Percentiles rank a stretch among this genome's conserved stretches.
Evolutionary conservation across 192 early-diverging fungal species (phyloP).

Genomic region (Piromyces finnis): DNA sequence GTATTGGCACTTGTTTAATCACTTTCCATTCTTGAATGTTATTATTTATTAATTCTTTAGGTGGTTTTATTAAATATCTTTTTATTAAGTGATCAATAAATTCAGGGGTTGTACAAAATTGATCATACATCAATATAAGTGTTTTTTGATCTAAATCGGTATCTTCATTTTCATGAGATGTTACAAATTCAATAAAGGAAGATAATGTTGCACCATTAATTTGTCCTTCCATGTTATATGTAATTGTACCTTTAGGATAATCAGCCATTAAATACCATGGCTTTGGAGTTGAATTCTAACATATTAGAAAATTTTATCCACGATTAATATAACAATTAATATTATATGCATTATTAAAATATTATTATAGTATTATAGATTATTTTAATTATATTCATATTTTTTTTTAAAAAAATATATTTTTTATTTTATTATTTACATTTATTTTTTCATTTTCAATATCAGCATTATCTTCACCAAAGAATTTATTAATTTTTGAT

Average conservation of each 20-base stretch:
- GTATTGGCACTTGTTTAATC: neutral
- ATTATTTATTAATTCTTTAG: neutral
- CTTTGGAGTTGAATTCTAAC: neutral
- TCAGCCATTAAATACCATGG: neutral
- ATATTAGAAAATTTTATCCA: too few species aligned
- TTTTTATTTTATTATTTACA: neutral
- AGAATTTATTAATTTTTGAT: neutral
- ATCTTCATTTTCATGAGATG: neutral
- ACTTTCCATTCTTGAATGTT: neutral
- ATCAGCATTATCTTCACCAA: neutral
- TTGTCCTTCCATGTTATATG: neutral
- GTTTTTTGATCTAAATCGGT: neutral
- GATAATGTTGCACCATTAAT: neutral
- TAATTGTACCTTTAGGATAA: neutral
- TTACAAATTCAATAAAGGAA: neutral
- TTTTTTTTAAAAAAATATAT: too few species aligned
- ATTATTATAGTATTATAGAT: too few species aligned
- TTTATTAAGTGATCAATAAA: neutral
- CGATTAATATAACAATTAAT: too few species aligned
- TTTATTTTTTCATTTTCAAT: neutral
- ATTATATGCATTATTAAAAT: too few species aligned
- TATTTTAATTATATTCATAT: too few species aligned
- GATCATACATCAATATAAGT: neutral
- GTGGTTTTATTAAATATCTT: neutral
- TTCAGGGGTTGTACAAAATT: neutral